Evolutionary conservation across 192 early-diverging fungal species (phyloP).

Genomic region (Geranomyces michiganensis): DNA sequence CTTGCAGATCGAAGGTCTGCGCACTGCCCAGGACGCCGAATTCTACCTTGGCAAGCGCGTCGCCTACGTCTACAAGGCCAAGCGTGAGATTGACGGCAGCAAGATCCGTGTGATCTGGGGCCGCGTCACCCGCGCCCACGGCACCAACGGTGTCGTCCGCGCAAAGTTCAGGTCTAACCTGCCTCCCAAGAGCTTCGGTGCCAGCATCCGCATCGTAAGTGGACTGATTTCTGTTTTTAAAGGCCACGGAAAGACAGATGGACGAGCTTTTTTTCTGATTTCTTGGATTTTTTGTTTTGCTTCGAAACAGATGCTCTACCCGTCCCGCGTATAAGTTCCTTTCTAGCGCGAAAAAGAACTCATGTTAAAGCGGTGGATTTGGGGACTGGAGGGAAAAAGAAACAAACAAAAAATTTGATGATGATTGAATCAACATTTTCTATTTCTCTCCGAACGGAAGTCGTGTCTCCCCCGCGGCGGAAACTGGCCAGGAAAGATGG

Average conservation of each 20-base stretch:
- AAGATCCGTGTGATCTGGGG: conserved; percentile 99
- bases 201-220: conserved; percentile 88
- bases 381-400: too few species aligned
- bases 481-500: too few species aligned
- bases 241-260: too few species aligned
- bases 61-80: conserved; percentile 96
- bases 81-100: conserved; percentile 85
- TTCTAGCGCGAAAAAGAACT: background rate
- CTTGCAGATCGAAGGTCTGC: conserved; percentile 91
- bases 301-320: conserved; percentile 86
- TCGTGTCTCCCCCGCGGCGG: too few species aligned
- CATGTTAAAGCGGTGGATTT: too few species aligned
- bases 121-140: conserved; percentile 91
- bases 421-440: too few species aligned
- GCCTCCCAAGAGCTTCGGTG: conserved; percentile 92
- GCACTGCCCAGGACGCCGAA: conserved; percentile 83
- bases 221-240: background rate
- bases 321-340: conserved; percentile 72
- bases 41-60: conserved; percentile 99
- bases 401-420: too few species aligned
- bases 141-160: conserved; percentile 93
- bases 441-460: too few species aligned
- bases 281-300: conserved; percentile 15
- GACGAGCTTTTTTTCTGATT: background rate
- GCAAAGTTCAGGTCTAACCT: conserved; percentile 98